phyloP scores from a whole-genome alignment of 164 flowering plant genomes.

The Chimonanthus salicifolius region DNA sequence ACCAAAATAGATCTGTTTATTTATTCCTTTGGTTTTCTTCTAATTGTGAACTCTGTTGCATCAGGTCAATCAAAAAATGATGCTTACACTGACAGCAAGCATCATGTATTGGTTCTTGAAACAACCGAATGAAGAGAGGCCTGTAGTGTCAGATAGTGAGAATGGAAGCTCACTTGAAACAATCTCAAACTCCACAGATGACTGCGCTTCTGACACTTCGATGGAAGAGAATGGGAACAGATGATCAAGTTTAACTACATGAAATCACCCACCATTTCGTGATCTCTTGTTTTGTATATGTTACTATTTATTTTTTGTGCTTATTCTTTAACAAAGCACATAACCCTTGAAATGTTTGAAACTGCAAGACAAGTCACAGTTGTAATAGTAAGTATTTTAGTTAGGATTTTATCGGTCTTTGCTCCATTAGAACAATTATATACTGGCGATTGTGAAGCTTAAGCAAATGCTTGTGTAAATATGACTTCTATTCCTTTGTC shows the following conservation, averaged over 20 bases:
- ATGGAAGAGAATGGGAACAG: conserved; percentile 41
- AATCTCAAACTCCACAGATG: conserved; percentile 60
- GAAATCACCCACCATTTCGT: background rate
- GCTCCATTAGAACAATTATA: background rate
- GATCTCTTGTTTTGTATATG: background rate
- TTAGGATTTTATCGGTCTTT: background rate
- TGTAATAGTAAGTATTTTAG: background rate
- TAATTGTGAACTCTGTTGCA: background rate
- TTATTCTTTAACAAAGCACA: background rate
- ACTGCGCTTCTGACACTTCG: conserved; percentile 69
- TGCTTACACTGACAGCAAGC: conserved; percentile 83
- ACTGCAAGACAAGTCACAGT: background rate
- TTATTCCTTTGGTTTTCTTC: background rate
- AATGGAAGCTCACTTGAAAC: conserved; percentile 56
- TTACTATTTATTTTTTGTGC: background rate
- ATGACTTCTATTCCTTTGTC: background rate
- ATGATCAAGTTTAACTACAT: background rate
- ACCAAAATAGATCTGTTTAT: background rate
- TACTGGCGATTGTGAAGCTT: background rate
- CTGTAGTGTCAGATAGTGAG: conserved; percentile 60
- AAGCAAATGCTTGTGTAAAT: background rate
- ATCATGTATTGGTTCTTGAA: conserved; percentile 83
- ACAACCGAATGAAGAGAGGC: conserved; percentile 59
- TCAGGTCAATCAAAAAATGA: conserved; percentile 95
- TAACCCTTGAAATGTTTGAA: background rate